A percentile compares a stretch with the other conserved stretches of the same genome.
phyloP scores from a whole-genome alignment of 2,329 filamentous ascomycete species.

The Colletotrichum melonis region DNA sequence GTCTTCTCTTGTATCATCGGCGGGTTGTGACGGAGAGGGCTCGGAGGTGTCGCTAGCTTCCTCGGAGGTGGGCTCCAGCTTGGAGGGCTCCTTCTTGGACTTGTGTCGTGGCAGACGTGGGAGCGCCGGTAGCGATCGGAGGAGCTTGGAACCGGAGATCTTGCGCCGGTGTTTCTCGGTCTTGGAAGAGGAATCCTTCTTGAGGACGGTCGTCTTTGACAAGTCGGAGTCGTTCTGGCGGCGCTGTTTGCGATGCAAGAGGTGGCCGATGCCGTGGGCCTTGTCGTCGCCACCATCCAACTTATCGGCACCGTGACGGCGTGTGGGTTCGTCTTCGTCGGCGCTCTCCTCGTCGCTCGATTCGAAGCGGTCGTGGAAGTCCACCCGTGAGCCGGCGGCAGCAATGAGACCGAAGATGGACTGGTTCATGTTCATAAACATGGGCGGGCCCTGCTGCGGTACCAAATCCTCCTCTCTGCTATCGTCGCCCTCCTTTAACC shows the following conservation, averaged over 20 bases:
- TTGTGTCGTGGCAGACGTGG: conserved; percentile 56
- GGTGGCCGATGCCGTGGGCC: conserved; percentile 3
- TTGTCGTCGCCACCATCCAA: not conserved
- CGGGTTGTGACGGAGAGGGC: conserved; percentile 29
- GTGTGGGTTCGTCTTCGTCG: conserved; percentile 49
- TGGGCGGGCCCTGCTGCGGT: conserved; percentile 57
- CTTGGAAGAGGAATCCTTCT: conserved; percentile 47
- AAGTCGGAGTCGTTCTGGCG: conserved; percentile 47
- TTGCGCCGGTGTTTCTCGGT: conserved; percentile 64
- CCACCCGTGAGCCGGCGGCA: conserved; percentile 83
- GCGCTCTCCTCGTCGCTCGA: conserved; percentile 86
- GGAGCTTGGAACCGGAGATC: conserved; percentile 66
- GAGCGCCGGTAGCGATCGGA: conserved; percentile 74
- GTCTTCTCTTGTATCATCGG: conserved; percentile 31
- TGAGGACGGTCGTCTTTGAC: conserved; percentile 46
- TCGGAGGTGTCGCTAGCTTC: conserved; percentile 44
- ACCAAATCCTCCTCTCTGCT: conserved; percentile 60
- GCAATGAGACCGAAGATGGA: conserved; percentile 94
- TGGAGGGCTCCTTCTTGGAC: conserved; percentile 57
- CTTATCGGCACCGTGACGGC: conserved; percentile 5
- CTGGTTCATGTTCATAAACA: conserved; percentile 86
- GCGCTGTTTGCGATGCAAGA: conserved; percentile 49
- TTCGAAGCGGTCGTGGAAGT: conserved; percentile 86
- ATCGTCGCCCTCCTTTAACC: conserved; percentile 62
- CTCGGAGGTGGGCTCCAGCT: conserved; percentile 49